Evolutionary conservation across 805 yeast genomes (phyloP).

Genomic region (Starmerella potacharoeniae): DNA sequence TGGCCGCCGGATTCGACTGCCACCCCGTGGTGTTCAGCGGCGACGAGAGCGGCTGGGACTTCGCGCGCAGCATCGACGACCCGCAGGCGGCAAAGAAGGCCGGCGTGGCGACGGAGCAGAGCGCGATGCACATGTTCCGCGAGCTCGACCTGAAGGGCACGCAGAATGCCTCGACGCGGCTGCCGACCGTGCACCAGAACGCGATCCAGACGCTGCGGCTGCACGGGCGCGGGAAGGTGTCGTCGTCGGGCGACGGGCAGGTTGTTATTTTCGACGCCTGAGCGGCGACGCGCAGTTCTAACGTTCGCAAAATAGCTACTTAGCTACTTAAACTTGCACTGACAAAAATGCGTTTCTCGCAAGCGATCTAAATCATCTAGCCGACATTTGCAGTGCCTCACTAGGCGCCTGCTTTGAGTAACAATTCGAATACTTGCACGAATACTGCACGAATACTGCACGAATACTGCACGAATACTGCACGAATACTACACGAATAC

Average conservation of each 20-base stretch:
- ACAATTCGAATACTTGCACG: too few relatives aligned
- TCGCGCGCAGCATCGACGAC: slow-evolving; percentile 52
- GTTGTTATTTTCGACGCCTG: slow-evolving; percentile 62
- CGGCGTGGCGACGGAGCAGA: slow-evolving; percentile 41
- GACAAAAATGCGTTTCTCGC: too few relatives aligned
- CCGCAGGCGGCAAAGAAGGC: slow-evolving; percentile 30
- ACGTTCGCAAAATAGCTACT: too few relatives aligned
- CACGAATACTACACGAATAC: too few relatives aligned
- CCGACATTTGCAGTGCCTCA: too few relatives aligned
- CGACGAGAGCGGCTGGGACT: slow-evolving; percentile 47
- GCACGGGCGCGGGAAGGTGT: slow-evolving; percentile 39
- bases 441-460: too few relatives aligned
- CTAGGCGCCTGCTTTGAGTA: too few relatives aligned
- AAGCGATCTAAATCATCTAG: too few relatives aligned
- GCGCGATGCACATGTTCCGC: slow-evolving; percentile 75
- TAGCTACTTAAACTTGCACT: too few relatives aligned
- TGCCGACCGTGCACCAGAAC: slow-evolving; percentile 81
- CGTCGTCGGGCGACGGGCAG: slow-evolving; percentile 85
- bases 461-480: too few relatives aligned
- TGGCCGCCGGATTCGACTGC: slow-evolving; percentile 88
- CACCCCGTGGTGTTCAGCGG: slow-evolving; percentile 81
- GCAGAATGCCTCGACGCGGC: slow-evolving; percentile 35
- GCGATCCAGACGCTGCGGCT: slow-evolving; percentile 55
- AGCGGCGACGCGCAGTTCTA: neutral
- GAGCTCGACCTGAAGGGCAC: slow-evolving; percentile 93